phyloP scores from a whole-genome alignment of 176 grass and related monocot species.

The Eleusine coracana region DNA sequence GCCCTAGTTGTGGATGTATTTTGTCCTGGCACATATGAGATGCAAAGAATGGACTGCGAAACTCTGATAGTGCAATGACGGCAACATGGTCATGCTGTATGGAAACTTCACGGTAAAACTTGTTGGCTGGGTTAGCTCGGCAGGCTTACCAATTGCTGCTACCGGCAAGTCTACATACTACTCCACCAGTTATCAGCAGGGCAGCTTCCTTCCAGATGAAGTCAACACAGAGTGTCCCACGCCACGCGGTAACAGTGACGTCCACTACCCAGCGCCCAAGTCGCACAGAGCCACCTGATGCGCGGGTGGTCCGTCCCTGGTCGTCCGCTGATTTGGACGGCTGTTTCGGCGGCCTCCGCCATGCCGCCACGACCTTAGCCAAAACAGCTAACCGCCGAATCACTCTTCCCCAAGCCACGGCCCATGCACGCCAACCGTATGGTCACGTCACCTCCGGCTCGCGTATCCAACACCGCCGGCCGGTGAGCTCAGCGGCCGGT shows the following conservation, averaged over 20 bases:
- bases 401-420: slow-evolving; percentile 16
- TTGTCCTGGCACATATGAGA: neutral
- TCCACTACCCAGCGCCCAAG: slow-evolving; percentile 24
- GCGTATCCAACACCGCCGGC: neutral
- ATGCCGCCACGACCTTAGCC: neutral
- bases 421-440: neutral
- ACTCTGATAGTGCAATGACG: neutral
- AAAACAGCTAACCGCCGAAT: slow-evolving; percentile 4
- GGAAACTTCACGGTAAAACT: neutral
- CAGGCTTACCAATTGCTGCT: neutral
- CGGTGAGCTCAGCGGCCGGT: neutral
- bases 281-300: slow-evolving; percentile 4
- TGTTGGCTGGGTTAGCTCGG: neutral
- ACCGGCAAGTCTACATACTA: neutral
- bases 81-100: neutral
- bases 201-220: slow-evolving; percentile 23
- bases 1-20: neutral
- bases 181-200: neutral
- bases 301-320: slow-evolving; percentile 13
- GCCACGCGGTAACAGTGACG: slow-evolving; percentile 34
- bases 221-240: slow-evolving; percentile 1
- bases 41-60: neutral
- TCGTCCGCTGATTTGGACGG: slow-evolving; percentile 31
- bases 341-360: slow-evolving; percentile 18
- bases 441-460: neutral